Evolutionary conservation across 2,329 filamentous ascomycete genomes (phyloP).

Genomic region (Fusarium musae): DNA sequence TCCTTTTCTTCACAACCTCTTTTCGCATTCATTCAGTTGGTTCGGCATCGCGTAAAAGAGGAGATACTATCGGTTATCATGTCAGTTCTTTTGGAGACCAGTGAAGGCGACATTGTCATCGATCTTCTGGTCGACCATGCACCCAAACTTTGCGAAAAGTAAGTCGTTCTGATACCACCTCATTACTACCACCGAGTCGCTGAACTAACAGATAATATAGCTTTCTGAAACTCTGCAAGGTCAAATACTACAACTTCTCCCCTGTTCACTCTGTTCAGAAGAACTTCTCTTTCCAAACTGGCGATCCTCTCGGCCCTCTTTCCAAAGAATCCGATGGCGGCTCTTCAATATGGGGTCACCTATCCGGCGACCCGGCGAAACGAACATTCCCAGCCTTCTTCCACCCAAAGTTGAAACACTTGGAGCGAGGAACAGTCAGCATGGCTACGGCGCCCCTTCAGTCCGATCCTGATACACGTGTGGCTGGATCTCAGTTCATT

Average conservation of each 20-base stretch:
- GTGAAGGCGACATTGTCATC: constrained; percentile 91
- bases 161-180: constrained; percentile 55
- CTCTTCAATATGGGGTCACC: constrained; percentile 88
- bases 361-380: constrained; percentile 73
- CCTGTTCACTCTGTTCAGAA: constrained; percentile 93
- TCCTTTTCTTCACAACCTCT: not conserved
- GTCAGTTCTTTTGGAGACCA: constrained; percentile 95
- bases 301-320: constrained; percentile 89
- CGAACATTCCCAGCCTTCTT: constrained; percentile 87
- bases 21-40: not conserved
- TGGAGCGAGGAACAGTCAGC: constrained; percentile 90
- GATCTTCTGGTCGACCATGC: constrained; percentile 90
- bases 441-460: constrained; percentile 91
- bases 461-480: constrained; percentile 80
- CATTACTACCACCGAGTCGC: constrained; percentile 19
- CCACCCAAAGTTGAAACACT: constrained; percentile 87
- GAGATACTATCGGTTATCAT: constrained; percentile 58
- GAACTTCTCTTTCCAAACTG: constrained; percentile 95
- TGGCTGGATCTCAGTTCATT: constrained; percentile 93
- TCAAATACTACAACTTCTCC: constrained; percentile 99
- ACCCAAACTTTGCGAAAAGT: constrained; percentile 96
- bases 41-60: not conserved
- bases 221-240: constrained; percentile 98
- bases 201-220: constrained; percentile 64
- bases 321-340: constrained; percentile 90